A percentile compares a stretch with the other conserved stretches of the same genome.
Conservation (phyloP, 2,329 filamentous ascomycete species). For the Cercospora citrullina region DNA sequence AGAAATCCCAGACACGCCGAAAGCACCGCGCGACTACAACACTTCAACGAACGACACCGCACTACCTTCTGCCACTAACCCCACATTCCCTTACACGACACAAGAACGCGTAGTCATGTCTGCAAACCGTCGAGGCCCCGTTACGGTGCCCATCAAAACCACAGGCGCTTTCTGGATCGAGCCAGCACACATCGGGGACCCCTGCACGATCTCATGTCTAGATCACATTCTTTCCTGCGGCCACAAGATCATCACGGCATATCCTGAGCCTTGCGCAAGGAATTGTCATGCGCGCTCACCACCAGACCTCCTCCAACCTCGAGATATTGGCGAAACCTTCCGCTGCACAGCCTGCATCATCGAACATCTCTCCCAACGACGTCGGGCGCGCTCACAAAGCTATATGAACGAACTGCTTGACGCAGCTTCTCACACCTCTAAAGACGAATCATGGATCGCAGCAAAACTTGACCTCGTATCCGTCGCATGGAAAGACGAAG, state of each 20-base stretch:
- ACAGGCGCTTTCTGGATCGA: constrained; percentile 9
- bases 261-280: constrained; percentile 11
- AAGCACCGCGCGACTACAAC: not conserved
- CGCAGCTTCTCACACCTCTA: constrained; percentile 3
- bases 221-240: constrained; percentile 18
- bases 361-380: constrained; percentile 8
- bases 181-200: constrained; percentile 13
- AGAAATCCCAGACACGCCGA: not conserved
- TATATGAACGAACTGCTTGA: constrained; percentile 11
- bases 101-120: not conserved
- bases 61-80: not conserved
- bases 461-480: constrained; percentile 13
- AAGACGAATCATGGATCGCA: constrained; percentile 9
- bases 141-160: not conserved
- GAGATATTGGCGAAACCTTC: constrained; percentile 16
- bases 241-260: constrained; percentile 16
- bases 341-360: constrained; percentile 15
- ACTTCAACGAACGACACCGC: not conserved
- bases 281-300: constrained; percentile 14
- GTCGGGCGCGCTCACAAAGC: not conserved
- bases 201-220: constrained; percentile 16
- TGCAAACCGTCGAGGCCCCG: constrained; percentile 1
- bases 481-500: constrained; percentile 18
- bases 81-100: not conserved
- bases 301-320: constrained; percentile 15